A percentile compares a stretch with the other conserved stretches of the same genome.
phyloP scores from a whole-genome alignment of 139 green algal genomes.

The Limnomonas spitsbergensis region DNA sequence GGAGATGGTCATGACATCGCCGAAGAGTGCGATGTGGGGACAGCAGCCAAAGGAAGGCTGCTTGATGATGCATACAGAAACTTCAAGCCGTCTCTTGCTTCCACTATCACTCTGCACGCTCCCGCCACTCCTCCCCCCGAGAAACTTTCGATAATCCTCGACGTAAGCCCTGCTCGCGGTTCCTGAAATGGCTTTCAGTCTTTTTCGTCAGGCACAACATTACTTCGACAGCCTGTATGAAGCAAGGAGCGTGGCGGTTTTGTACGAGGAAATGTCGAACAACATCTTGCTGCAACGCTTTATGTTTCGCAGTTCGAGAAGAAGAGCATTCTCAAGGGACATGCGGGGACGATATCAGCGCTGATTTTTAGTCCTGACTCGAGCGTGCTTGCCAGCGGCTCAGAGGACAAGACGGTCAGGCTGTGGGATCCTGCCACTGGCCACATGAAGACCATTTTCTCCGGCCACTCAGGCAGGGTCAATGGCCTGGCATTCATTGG shows the following conservation, averaged over 20 bases:
- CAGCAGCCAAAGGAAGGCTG: too few relatives aligned
- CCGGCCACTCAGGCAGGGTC: slow-evolving; percentile 35
- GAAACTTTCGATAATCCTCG: background rate
- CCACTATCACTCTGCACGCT: background rate
- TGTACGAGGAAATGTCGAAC: too few relatives aligned
- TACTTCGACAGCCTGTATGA: too few relatives aligned
- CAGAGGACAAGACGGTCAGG: slow-evolving; percentile 44
- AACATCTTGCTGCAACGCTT: too few relatives aligned
- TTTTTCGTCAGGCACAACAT: background rate
- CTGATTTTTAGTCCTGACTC: slow-evolving; percentile 41
- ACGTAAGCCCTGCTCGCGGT: background rate
- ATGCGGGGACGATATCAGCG: slow-evolving; percentile 30
- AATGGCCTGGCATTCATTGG: slow-evolving; percentile 28
- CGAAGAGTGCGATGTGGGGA: too few relatives aligned
- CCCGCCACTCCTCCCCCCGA: background rate
- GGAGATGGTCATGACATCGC: too few relatives aligned
- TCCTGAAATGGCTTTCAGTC: too few relatives aligned
- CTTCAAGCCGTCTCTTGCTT: background rate
- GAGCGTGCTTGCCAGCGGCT: slow-evolving; percentile 30
- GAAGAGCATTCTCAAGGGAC: slow-evolving; percentile 42
- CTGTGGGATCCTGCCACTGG: slow-evolving; percentile 37
- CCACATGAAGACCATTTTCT: slow-evolving; percentile 42
- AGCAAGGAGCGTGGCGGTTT: too few relatives aligned
- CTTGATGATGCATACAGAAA: background rate
- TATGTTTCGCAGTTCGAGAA: background rate